Percentiles rank a stretch among this genome's conserved stretches.
Evolutionary conservation across 306 rosid genomes (phyloP).

Genomic region (Lathyrus aphaca): DNA sequence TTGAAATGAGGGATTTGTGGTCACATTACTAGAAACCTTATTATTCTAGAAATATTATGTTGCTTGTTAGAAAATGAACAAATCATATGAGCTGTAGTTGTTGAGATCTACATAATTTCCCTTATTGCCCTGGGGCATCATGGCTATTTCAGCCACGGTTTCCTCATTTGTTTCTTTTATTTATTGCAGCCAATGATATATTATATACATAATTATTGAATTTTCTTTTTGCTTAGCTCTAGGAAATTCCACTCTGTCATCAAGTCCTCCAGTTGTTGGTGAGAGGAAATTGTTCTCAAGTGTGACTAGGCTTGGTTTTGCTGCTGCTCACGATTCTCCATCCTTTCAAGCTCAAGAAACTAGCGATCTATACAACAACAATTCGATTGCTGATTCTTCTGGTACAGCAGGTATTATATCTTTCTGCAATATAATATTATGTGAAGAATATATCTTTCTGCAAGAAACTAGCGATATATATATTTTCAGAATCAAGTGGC

Average conservation of each 20-base stretch:
- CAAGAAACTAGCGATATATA: background rate
- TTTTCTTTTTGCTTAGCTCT: slow-evolving; percentile 59
- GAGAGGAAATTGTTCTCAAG: slow-evolving; percentile 79
- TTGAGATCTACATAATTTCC: slow-evolving; percentile 21
- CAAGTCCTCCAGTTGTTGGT: slow-evolving; percentile 76
- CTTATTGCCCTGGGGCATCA: background rate
- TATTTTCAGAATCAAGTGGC: slow-evolving; percentile 4
- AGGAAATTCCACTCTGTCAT: slow-evolving; percentile 67
- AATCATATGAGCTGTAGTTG: slow-evolving; percentile 11
- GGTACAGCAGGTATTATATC: slow-evolving; percentile 52
- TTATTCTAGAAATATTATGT: slow-evolving; percentile 2
- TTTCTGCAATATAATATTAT: slow-evolving; percentile 15
- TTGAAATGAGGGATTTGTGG: slow-evolving; percentile 28
- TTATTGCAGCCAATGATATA: slow-evolving; percentile 14
- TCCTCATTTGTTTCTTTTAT: background rate
- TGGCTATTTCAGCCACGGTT: slow-evolving; percentile 14
- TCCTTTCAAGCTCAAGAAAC: slow-evolving; percentile 69
- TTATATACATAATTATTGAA: slow-evolving; percentile 1
- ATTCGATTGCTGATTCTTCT: slow-evolving; percentile 44
- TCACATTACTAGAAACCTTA: slow-evolving; percentile 14
- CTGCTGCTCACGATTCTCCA: slow-evolving; percentile 94
- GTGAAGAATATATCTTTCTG: slow-evolving; percentile 2
- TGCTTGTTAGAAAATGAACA: background rate
- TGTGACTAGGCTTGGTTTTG: slow-evolving; percentile 89
- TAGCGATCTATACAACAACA: slow-evolving; percentile 39